These are phyloP conservation scores for Candida chauliodis DNA, from an alignment of 805 yeast genomes.

Conservation along the genomic window DNA sequence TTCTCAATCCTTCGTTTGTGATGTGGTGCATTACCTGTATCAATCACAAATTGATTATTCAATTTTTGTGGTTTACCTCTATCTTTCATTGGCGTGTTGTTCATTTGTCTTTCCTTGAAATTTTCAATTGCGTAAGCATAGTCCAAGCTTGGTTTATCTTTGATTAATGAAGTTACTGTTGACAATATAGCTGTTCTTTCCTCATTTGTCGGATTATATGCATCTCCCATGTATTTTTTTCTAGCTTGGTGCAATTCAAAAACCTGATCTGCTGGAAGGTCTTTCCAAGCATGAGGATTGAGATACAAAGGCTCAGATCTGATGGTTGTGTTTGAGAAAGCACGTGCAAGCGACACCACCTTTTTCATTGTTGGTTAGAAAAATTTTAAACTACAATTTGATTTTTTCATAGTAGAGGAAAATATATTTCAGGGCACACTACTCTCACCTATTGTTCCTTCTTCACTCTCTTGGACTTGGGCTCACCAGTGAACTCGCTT, in stretches of 20 bases:
- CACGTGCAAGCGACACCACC: slow-evolving; percentile 1
- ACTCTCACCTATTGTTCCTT: background rate
- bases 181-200: slow-evolving; percentile 48
- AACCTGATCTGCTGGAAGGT: slow-evolving; percentile 60
- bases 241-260: slow-evolving; percentile 60
- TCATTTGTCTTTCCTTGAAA: slow-evolving; percentile 40
- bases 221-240: slow-evolving; percentile 41
- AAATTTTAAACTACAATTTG: slow-evolving; percentile 1
- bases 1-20: slow-evolving; percentile 70
- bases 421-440: too few species aligned
- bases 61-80: slow-evolving; percentile 37
- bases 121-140: slow-evolving; percentile 41
- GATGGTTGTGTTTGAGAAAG: background rate
- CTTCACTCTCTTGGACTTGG: slow-evolving; percentile 2
- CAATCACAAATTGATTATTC: slow-evolving; percentile 33
- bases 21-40: slow-evolving; percentile 35
- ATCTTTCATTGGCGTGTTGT: slow-evolving; percentile 33
- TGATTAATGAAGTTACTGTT: slow-evolving; percentile 30
- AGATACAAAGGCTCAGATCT: slow-evolving; percentile 36
- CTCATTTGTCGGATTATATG: slow-evolving; percentile 56
- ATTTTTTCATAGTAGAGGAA: too few species aligned
- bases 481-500: background rate
- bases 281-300: slow-evolving; percentile 69
- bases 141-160: slow-evolving; percentile 30
- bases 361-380: slow-evolving; percentile 1